Base-by-base conservation (phyloP, 768 basidiomycete genomes). In the Mycena albidolilacea region DNA sequence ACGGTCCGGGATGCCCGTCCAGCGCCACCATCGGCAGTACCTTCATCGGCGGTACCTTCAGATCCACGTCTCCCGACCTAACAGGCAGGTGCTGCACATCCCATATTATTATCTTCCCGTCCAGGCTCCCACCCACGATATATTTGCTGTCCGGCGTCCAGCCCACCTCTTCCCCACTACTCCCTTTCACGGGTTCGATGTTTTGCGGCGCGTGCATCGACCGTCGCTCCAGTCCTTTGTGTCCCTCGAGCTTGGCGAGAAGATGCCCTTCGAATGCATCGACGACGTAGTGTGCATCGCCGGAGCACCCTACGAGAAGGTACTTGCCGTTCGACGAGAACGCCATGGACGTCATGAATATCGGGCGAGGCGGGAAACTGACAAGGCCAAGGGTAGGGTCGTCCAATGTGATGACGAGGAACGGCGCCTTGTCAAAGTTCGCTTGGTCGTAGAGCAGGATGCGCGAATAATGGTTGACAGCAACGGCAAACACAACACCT, bases 61-160 rank as follows among this genome's bases (percentile, higher is more conserved):
- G 82, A 75, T 94, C 91, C 23, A 90, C 83, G 2, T 87, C 81
- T 8, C 89, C 91, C 5, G 85, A 79, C 71, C 85, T 84, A 69
- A 84, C 48, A 39, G 90, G 90, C 68, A 95, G 80, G 75, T 87
- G 87, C 75, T 93, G 87, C 48, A 95, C 85, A 77, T 99, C 97
- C 97, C 97, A 99, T 21, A 97, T 83, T 59, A 88, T 81, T n/a
- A 99, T 85, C 76, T 89, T 91, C 57, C 98, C 98, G 79, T 97
- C 92, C 39, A 94, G 86, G 78, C 92, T 93, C 65, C 98, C 98
- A 23, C 94, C 89, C 7, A 98, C 81, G 54, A 99, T 87, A 77
- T 89, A 99, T 81, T 95, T 95, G 81, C 96, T 96, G 81, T 99
- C 97, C 0, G 96, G 95, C 3, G 95, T 97, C 95, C 96, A 99